Base-by-base conservation (phyloP, 345 rosid species). In the Populus euphratica region DNA sequence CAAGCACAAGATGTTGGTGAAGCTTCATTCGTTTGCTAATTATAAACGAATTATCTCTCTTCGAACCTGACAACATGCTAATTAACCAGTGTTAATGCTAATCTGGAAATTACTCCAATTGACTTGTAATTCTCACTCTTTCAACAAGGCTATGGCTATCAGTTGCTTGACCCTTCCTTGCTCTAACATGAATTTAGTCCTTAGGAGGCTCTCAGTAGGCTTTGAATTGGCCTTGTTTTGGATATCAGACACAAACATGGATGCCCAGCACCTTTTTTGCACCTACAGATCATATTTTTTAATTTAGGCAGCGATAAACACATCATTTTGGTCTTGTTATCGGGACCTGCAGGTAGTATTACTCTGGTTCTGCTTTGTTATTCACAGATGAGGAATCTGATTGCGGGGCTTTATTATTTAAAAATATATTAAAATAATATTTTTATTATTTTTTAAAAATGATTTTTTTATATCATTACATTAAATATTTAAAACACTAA, bases 71-170 rank as follows among this genome's bases (percentile, higher is more conserved):
- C 5, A 20, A 74, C 38, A 25, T 13, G 36, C 31, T 11, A 49
- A 65, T 69, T 52, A 62, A 29, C 2, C 62, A 54, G 38, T 61
- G 71, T 73, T 44, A 54, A 33, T 66, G 73, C 74, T 68, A 75
- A 73, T 56, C 9, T 20, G 13, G 10, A 17, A 39, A 29, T 29
- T 23, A 74, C 23, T 35, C 44, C 13, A 41, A 38, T 6, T 17
- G 81, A 62, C 0, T 70, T 36, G 35, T 63, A 69, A 67, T 50
- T 79, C 89, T 87, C 65, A 94, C 99, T 83, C 98, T 87, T 90
- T 95, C 99, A 39, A 98, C 98, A 27, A 95, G 87, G 73, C 99
- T 95, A 73, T 95, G 99, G 75, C 96, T 93, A 72, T 95, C 99
- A 31, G 99, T 95, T 64, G 99, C 98, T 88, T 95, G 98, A 39